These are phyloP conservation scores for Extremus antarcticus DNA, from an alignment of 495 filamentous ascomycete species.

Conservation along the genomic window DNA sequence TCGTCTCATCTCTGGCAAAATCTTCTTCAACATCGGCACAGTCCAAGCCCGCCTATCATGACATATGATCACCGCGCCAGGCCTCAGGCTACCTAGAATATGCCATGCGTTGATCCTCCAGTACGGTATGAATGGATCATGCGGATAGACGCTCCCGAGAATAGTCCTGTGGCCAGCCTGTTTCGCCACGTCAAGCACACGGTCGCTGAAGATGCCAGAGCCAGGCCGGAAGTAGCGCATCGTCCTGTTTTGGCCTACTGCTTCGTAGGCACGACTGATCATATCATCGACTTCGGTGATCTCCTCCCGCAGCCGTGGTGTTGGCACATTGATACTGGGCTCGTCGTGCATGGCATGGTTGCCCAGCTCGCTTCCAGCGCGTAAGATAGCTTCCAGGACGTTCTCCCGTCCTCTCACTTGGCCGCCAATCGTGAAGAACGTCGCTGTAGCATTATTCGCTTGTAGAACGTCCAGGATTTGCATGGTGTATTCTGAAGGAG, in stretches of 20 bases:
- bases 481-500: constrained; percentile 59
- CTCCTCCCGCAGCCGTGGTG: constrained; percentile 24
- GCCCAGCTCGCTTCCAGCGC: constrained; percentile 56
- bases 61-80: constrained; percentile 69
- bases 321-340: constrained; percentile 41
- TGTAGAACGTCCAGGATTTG: constrained; percentile 56
- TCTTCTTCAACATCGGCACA: constrained; percentile 56
- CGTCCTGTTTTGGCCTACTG: constrained; percentile 20
- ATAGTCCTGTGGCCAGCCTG: constrained; percentile 54
- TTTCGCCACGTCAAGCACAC: constrained; percentile 48
- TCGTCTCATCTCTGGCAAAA: constrained; percentile 56
- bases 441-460: constrained; percentile 31
- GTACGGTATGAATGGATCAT: constrained; percentile 67
- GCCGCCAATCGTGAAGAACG: constrained; percentile 46
- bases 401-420: constrained; percentile 55
- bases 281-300: constrained; percentile 36
- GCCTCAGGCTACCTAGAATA: constrained; percentile 63
- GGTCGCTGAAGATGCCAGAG: constrained; percentile 62
- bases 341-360: constrained; percentile 86
- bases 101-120: constrained; percentile 63
- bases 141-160: constrained; percentile 73
- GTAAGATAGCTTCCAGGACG: constrained; percentile 49
- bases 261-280: constrained; percentile 46
- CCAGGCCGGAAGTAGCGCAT: constrained; percentile 63
- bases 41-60: constrained; percentile 78